Conservation (phyloP, 352 stramenopile species). For the Thalassiosira livingstoniorum region DNA sequence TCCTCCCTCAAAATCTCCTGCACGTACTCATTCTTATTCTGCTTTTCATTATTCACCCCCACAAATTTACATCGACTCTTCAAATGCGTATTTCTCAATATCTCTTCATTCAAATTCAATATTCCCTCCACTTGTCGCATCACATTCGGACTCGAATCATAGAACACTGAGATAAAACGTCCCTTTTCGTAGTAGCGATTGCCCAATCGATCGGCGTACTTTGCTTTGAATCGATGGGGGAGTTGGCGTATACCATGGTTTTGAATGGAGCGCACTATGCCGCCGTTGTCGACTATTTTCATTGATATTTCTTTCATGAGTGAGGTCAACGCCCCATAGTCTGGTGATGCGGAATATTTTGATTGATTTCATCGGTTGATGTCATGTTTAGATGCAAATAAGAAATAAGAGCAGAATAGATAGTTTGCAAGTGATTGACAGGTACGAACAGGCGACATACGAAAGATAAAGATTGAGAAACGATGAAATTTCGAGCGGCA, state of each 20-base stretch:
- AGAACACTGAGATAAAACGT: slow-evolving; percentile 83
- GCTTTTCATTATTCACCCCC: slow-evolving; percentile 74
- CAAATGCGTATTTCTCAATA: slow-evolving; percentile 81
- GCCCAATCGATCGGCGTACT: slow-evolving; percentile 76
- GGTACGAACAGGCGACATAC: too few species aligned
- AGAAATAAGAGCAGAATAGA: too few species aligned
- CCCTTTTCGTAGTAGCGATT: slow-evolving; percentile 84
- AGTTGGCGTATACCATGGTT: slow-evolving; percentile 85
- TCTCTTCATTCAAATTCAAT: slow-evolving; percentile 76
- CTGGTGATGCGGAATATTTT: slow-evolving; percentile 41
- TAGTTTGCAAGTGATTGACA: too few species aligned
- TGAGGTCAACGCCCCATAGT: slow-evolving; percentile 54
- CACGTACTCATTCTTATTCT: slow-evolving; percentile 84
- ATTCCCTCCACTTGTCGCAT: slow-evolving; percentile 71
- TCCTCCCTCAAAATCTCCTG: slow-evolving; percentile 67
- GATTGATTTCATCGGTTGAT: slow-evolving; percentile 26
- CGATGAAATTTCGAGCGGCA: too few species aligned
- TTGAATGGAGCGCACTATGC: slow-evolving; percentile 82
- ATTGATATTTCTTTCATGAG: slow-evolving; percentile 78
- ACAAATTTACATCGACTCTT: slow-evolving; percentile 74
- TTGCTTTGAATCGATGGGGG: slow-evolving; percentile 80
- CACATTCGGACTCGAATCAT: slow-evolving; percentile 77
- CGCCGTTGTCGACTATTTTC: slow-evolving; percentile 79
- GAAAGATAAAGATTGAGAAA: too few species aligned
- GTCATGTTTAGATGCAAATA: too few species aligned